Conservation (phyloP, 768 basidiomycete genomes). For the Lyophyllum decastes region DNA sequence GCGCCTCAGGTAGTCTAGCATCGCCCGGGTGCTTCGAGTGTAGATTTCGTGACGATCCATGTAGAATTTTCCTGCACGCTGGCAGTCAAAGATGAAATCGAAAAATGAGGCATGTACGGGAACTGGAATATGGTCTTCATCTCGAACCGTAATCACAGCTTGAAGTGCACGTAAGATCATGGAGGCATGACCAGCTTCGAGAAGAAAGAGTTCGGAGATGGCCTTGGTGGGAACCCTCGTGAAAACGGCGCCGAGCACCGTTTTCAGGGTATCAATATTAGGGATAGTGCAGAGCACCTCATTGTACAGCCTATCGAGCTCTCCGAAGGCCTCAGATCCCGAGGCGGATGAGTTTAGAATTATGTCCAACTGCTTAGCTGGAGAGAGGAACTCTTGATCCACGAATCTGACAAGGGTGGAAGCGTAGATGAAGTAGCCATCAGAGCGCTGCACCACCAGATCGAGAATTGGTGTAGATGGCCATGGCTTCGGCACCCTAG, state of each 20-base stretch:
- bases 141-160: background rate
- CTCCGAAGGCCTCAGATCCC: background rate
- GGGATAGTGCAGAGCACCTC: background rate
- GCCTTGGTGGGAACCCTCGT: background rate
- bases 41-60: background rate
- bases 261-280: background rate
- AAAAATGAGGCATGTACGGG: background rate
- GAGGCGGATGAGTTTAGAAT: background rate
- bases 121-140: background rate
- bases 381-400: conserved; percentile 4
- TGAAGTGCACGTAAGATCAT: background rate
- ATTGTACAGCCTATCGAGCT: background rate
- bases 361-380: background rate
- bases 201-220: background rate
- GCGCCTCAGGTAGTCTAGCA: background rate
- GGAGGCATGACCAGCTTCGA: background rate
- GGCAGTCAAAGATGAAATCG: background rate
- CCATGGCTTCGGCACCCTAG: background rate
- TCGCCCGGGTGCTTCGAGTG: background rate
- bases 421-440: conserved; percentile 13
- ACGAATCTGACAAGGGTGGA: conserved; percentile 1
- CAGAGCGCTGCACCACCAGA: background rate
- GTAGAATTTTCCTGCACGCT: background rate
- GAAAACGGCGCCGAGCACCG: background rate
- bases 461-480: too few relatives aligned